Conservation (phyloP, 2,329 filamentous ascomycete genomes). For the Colletotrichum melonis region DNA sequence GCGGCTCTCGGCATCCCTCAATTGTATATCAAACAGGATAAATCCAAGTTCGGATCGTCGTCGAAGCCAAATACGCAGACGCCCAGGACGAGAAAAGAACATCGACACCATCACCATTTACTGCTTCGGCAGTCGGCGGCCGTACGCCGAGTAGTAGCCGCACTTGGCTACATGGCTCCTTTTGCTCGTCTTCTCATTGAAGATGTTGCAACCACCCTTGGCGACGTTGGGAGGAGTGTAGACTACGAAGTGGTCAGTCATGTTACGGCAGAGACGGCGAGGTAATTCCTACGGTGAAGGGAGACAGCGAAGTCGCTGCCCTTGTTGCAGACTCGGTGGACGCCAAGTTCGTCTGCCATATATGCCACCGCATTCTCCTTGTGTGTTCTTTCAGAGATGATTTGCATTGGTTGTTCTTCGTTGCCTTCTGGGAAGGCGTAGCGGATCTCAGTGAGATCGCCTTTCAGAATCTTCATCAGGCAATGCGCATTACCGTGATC, state of each 20-base stretch:
- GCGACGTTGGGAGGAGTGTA: constrained; percentile 93
- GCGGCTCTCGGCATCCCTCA: constrained; percentile 20
- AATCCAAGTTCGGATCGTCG: constrained; percentile 7
- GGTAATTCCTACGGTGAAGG: constrained; percentile 64
- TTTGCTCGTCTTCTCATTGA: constrained; percentile 80
- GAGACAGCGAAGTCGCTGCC: constrained; percentile 84
- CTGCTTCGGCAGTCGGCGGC: constrained; percentile 56
- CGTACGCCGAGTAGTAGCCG: constrained; percentile 77
- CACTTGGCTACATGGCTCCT: constrained; percentile 77
- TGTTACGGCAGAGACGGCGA: neutral
- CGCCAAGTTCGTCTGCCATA: constrained; percentile 89
- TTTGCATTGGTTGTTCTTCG: constrained; percentile 42
- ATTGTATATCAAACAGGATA: constrained; percentile 18
- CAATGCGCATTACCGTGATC: constrained; percentile 92
- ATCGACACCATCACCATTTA: constrained; percentile 34
- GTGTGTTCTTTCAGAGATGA: constrained; percentile 77
- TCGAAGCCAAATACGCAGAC: constrained; percentile 19
- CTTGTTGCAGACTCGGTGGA: constrained; percentile 85
- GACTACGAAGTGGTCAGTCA: constrained; percentile 55
- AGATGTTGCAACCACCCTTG: constrained; percentile 83
- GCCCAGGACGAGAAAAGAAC: constrained; percentile 5
- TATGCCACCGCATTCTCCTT: constrained; percentile 82
- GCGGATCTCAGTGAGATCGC: constrained; percentile 82
- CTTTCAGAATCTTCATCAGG: constrained; percentile 89
- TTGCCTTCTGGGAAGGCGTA: constrained; percentile 75